Conservation (phyloP, 345 rosid species). For the Hypericum androsaemum region DNA sequence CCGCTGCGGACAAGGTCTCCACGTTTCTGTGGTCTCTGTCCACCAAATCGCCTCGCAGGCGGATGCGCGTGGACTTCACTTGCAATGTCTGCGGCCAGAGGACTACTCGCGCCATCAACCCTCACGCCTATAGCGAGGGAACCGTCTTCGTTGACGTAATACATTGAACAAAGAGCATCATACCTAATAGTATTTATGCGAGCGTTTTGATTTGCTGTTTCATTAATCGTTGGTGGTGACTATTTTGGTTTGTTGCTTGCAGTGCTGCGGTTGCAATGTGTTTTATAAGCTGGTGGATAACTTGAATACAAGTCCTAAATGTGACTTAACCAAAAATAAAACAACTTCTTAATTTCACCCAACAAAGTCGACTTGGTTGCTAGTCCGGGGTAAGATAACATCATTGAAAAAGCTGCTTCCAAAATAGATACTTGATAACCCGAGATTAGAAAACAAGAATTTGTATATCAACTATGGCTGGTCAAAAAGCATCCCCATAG, state of each 20-base stretch:
- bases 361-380: too few relatives aligned
- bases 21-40: constrained; percentile 88
- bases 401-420: too few relatives aligned
- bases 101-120: constrained; percentile 84
- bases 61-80: constrained; percentile 91
- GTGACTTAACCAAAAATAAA: too few relatives aligned
- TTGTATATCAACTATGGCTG: too few relatives aligned
- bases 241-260: constrained; percentile 2
- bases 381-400: too few relatives aligned
- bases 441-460: too few relatives aligned
- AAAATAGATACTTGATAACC: too few relatives aligned
- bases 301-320: too few relatives aligned
- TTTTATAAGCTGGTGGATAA: constrained; percentile 92
- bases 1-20: constrained; percentile 42
- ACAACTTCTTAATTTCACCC: too few relatives aligned
- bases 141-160: constrained; percentile 86
- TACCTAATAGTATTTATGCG: not conserved
- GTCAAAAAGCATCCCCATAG: too few relatives aligned
- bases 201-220: too few relatives aligned
- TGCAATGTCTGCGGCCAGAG: constrained; percentile 86
- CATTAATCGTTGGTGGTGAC: not conserved
- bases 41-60: constrained; percentile 82
- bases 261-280: constrained; percentile 94
- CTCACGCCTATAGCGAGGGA: constrained; percentile 87
- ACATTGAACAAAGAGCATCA: too few relatives aligned